phyloP scores from a whole-genome alignment of 257 asterid species.

The Scutellaria galericulata region DNA sequence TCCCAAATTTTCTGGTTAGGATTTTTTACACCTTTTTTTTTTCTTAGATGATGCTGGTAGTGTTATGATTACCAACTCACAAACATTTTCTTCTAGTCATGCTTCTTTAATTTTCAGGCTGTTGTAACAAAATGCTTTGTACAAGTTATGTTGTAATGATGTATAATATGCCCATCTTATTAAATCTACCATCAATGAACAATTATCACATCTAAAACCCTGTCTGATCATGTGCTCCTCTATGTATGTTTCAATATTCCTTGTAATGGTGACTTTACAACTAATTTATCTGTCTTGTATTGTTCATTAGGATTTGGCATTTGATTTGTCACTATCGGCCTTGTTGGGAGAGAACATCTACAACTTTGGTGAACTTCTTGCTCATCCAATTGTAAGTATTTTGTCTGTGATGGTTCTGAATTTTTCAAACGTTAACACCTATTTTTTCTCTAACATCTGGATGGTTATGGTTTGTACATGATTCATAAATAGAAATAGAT shows the following conservation, averaged over 20 bases:
- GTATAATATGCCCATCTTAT: conserved; percentile 15
- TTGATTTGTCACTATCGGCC: conserved; percentile 92
- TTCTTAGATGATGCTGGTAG: conserved; percentile 14
- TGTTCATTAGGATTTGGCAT: conserved; percentile 79
- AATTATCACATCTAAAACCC: background rate
- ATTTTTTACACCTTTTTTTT: background rate
- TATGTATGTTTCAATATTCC: conserved; percentile 4
- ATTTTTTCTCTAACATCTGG: background rate
- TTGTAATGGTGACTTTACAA: conserved; percentile 1
- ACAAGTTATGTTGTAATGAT: conserved; percentile 10
- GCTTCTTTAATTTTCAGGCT: conserved; percentile 15
- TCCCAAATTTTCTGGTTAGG: background rate
- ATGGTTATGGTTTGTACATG: conserved; percentile 3
- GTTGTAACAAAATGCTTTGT: conserved; percentile 8
- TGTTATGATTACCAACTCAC: background rate
- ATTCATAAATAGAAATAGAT: background rate
- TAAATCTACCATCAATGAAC: background rate
- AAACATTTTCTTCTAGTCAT: background rate
- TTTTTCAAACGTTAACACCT: conserved; percentile 22
- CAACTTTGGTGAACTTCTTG: conserved; percentile 95
- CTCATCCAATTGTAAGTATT: conserved; percentile 91
- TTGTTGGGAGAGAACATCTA: conserved; percentile 93
- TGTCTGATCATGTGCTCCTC: background rate
- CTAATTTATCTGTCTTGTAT: conserved; percentile 23
- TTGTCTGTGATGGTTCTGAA: conserved; percentile 8